Conservation (phyloP, 2,329 filamentous ascomycete genomes). For the Cadophora gregata region DNA sequence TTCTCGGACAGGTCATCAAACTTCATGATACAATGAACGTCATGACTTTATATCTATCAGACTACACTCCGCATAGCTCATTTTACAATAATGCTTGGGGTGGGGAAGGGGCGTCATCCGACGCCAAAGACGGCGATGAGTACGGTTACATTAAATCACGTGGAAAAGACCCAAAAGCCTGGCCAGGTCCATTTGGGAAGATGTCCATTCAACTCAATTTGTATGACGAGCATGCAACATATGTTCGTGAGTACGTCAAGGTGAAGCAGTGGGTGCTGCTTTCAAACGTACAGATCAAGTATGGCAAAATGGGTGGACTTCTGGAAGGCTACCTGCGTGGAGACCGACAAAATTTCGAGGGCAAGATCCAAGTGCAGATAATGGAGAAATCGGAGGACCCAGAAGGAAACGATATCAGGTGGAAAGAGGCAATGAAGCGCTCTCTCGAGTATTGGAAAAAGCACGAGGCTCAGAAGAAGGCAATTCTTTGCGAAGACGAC, state of each 20-base stretch:
- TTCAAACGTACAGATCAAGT: constrained; percentile 75
- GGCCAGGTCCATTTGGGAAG: constrained; percentile 78
- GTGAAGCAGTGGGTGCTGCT: constrained; percentile 68
- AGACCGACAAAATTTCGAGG: constrained; percentile 55
- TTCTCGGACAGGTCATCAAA: constrained; percentile 75
- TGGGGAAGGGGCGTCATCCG: constrained; percentile 39
- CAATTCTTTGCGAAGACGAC: constrained; percentile 46
- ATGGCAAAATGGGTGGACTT: constrained; percentile 54
- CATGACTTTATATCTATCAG: constrained; percentile 74
- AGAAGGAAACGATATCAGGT: constrained; percentile 52
- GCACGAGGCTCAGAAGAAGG: constrained; percentile 49
- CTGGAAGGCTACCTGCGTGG: constrained; percentile 76
- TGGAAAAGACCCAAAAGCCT: constrained; percentile 51
- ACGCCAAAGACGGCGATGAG: constrained; percentile 56
- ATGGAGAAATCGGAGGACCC: constrained; percentile 50
- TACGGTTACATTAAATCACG: constrained; percentile 57
- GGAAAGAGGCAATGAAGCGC: constrained; percentile 65
- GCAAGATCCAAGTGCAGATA: constrained; percentile 63
- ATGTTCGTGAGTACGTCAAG: constrained; percentile 60
- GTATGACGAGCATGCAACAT: constrained; percentile 70
- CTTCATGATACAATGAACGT: constrained; percentile 53
- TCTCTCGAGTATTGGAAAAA: constrained; percentile 64
- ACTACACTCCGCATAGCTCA: constrained; percentile 75
- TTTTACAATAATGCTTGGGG: constrained; percentile 57
- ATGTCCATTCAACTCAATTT: constrained; percentile 73